Evolutionary conservation across 2,329 filamentous ascomycete species (phyloP), one percentile per base, ranked within the genome.

Genomic region (Ophiostoma perfectum): DNA sequence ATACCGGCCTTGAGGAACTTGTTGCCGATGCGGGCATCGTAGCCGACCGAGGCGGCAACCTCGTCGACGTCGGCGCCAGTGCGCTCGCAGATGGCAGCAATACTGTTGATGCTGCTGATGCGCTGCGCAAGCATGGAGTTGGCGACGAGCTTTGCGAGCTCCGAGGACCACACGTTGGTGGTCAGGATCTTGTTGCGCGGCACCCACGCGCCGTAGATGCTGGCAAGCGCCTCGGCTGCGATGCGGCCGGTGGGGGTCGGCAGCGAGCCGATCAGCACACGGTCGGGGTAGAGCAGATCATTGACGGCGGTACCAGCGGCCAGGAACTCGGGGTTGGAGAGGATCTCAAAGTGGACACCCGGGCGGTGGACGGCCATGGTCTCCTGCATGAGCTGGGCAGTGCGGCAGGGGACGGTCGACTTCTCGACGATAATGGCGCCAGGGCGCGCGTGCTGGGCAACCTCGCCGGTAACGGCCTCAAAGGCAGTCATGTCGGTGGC

Each of bases 291-390:
- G 65, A 91, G 82, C 8, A 94, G 81, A 75, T 93, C 88, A 63
- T 84, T 81, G 71, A 93, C 84, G 4, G 91, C 90, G 4, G 89
- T 92, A 66, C 91, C 91, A 72, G 91, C 90, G 39, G 91, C 88
- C 60, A 94, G 80, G 75, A 93, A 94, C 76, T 94, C 91, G 5
- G 91, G 91, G 78, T 93, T 93, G 63, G 90, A 92, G 39, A 93
- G 83, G 68, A 93, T 86, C 75, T 93, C 89, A 75, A 93, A 93
- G 70, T 84, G 82, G 12, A 87, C 81, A 18, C 83, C 84, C 0
- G 88, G 88, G 12, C 86, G 85, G 73, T 86, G 84, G 72, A 83
- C 81, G 66, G 82, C 79, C 72, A 88, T 80, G 72, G 88, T 91
- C 72, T 88, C 84, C 73, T 85, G 83, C 52, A 93, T 86, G 44